phyloP scores from a whole-genome alignment of 2,329 filamentous ascomycete species.

The Aspergillus pseudonomiae region DNA sequence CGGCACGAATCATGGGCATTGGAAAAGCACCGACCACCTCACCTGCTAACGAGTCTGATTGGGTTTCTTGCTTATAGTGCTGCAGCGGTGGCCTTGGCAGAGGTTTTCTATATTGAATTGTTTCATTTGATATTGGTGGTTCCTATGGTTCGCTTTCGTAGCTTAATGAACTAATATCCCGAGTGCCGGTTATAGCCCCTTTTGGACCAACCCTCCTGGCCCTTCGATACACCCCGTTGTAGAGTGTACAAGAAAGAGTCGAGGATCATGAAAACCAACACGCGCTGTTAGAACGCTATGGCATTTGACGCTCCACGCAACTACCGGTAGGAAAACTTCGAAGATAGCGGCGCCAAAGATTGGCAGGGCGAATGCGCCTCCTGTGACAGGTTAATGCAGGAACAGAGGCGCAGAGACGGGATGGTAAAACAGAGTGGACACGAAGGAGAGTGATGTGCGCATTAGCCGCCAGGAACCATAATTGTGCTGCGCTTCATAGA shows the following conservation, averaged over 20 bases:
- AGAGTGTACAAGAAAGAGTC: neutral
- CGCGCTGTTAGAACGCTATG: neutral
- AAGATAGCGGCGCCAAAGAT: neutral
- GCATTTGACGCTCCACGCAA: neutral
- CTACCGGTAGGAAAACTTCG: neutral
- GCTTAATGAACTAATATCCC: neutral
- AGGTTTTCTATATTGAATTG: neutral
- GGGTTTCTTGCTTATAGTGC: neutral
- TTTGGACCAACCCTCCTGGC: neutral
- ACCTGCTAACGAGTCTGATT: neutral
- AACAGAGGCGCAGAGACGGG: neutral
- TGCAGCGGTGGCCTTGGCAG: slow-evolving; percentile 3
- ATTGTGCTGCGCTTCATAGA: neutral
- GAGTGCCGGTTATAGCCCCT: neutral
- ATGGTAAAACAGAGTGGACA: neutral
- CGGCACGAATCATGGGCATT: neutral
- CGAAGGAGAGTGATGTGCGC: neutral
- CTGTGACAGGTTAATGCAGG: neutral
- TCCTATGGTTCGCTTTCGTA: neutral
- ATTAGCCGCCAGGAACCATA: neutral
- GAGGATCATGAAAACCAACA: neutral
- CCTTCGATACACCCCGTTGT: neutral
- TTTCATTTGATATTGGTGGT: slow-evolving; percentile 2
- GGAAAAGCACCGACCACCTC: neutral
- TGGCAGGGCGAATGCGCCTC: neutral